Conservation (phyloP, 805 yeast genomes). For the Yarrowia divulgata region DNA sequence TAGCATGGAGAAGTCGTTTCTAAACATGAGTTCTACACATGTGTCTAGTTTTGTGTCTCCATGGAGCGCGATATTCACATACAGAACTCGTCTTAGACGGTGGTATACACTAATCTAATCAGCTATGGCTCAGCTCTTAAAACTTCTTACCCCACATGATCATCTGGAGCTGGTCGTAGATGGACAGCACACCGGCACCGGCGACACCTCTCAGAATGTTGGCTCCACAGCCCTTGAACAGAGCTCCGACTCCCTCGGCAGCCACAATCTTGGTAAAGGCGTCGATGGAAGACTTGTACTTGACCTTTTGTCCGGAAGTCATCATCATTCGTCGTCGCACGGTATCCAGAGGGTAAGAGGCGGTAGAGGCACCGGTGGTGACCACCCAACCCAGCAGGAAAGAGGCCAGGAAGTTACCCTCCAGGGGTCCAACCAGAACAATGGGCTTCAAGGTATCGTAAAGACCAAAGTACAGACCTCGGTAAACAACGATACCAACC, state of each 20-base stretch:
- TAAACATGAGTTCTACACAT: too few relatives aligned
- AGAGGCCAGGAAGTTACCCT: conserved; percentile 93
- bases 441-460: conserved; percentile 97
- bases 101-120: not conserved
- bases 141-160: conserved; percentile 96
- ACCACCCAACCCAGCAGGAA: conserved; percentile 97
- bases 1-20: too few relatives aligned
- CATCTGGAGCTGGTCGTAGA: conserved; percentile 96
- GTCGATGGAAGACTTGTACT: conserved; percentile 94
- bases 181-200: conserved; percentile 98
- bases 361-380: conserved; percentile 98
- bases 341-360: conserved; percentile 98
- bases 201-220: conserved; percentile 99
- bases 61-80: too few relatives aligned
- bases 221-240: conserved; percentile 99
- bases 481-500: conserved; percentile 96
- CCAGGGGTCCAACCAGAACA: conserved; percentile 90
- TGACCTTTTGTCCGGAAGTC: conserved; percentile 99
- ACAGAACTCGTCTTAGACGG: too few relatives aligned
- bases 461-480: conserved; percentile 98
- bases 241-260: conserved; percentile 90
- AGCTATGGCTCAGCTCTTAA: conserved; percentile 44
- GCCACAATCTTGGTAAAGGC: conserved; percentile 91
- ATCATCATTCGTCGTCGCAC: conserved; percentile 99
- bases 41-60: too few relatives aligned